Conservation (phyloP, 164 flowering plant genomes). For the Piper betle region DNA sequence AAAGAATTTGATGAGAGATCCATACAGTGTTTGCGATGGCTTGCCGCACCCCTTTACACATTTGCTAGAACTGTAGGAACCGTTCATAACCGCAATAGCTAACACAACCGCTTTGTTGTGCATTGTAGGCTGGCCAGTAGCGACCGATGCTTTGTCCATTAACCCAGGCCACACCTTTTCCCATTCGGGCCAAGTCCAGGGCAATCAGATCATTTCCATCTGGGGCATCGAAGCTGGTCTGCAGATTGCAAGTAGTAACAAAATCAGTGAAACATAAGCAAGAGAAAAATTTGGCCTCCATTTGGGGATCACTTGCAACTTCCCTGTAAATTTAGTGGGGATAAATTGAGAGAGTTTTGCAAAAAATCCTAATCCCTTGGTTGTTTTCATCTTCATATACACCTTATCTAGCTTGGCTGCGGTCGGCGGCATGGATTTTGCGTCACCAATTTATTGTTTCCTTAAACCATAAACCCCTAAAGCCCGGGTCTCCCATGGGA, state of each 20-base stretch:
- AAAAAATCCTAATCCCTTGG: too few species aligned
- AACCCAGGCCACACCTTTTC: slow-evolving; percentile 97
- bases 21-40: slow-evolving; percentile 77
- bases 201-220: slow-evolving; percentile 62
- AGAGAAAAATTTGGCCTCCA: too few species aligned
- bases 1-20: background rate
- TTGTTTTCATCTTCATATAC: too few species aligned
- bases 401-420: too few species aligned
- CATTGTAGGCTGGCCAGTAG: slow-evolving; percentile 61
- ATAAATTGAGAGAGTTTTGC: too few species aligned
- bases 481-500: too few species aligned
- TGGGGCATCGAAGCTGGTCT: slow-evolving; percentile 82
- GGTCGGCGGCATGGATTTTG: too few species aligned
- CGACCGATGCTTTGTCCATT: slow-evolving; percentile 98
- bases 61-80: slow-evolving; percentile 39
- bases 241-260: slow-evolving; percentile 4
- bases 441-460: too few species aligned
- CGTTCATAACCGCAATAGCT: slow-evolving; percentile 67
- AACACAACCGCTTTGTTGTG: slow-evolving; percentile 54
- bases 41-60: slow-evolving; percentile 79
- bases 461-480: too few species aligned
- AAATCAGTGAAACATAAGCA: background rate
- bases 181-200: slow-evolving; percentile 74
- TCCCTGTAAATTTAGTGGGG: too few species aligned
- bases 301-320: too few species aligned